A percentile compares a stretch with the other conserved stretches of the same genome.
phyloP scores from a whole-genome alignment of 768 basidiomycete species.

The Crassisporium funariophilum region DNA sequence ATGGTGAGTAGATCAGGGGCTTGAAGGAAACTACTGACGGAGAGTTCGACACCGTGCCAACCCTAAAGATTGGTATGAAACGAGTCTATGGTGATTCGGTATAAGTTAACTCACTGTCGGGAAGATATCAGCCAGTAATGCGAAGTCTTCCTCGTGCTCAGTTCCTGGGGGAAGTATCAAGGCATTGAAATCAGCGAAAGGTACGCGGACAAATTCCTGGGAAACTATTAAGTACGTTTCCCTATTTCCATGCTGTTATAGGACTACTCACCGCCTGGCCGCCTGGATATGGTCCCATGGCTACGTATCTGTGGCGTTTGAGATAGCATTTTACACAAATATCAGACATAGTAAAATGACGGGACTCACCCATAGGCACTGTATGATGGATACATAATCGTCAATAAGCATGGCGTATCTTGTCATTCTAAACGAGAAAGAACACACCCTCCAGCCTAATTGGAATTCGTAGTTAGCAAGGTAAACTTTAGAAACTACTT shows the following conservation, averaged over 20 bases:
- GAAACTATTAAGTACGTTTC: background rate
- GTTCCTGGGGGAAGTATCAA: constrained; percentile 52
- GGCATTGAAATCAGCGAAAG: constrained; percentile 60
- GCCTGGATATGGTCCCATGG: constrained; percentile 59
- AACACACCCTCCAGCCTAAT: constrained; percentile 51
- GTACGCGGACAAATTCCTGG: constrained; percentile 57
- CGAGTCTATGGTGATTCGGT: too few relatives aligned
- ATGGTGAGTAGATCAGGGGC: background rate
- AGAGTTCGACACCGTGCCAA: constrained; percentile 54
- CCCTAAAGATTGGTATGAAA: too few relatives aligned
- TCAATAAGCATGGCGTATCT: background rate
- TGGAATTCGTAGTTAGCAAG: too few relatives aligned
- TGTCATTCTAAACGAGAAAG: too few relatives aligned
- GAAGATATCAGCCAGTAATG: constrained; percentile 56
- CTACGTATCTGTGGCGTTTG: constrained; percentile 50
- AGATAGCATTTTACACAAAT: too few relatives aligned
- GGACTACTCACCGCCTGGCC: constrained; percentile 46
- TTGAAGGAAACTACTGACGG: constrained; percentile 27
- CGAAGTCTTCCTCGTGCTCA: constrained; percentile 59
- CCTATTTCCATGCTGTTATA: background rate
- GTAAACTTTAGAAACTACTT: too few relatives aligned
- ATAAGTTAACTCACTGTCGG: constrained; percentile 51
- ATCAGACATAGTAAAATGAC: too few relatives aligned
- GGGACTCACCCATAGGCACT: constrained; percentile 52
- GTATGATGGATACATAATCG: background rate